phyloP scores from a whole-genome alignment of 805 yeast species.

The Kuraishia cidri region DNA sequence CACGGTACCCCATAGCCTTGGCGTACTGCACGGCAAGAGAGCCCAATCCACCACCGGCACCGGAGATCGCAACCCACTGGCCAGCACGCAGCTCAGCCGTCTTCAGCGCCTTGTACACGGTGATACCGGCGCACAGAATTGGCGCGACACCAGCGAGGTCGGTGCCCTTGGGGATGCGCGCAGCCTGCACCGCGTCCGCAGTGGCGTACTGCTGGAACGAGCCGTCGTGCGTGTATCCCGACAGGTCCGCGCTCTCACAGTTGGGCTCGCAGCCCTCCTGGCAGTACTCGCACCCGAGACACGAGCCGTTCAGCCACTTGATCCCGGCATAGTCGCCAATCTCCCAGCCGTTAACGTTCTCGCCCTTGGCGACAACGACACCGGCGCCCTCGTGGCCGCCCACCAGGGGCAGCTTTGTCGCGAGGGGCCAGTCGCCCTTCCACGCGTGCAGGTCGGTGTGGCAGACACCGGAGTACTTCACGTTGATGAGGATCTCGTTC shows the following conservation, averaged over 20 bases:
- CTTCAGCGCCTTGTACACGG: slow-evolving; percentile 45
- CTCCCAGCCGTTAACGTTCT: slow-evolving; percentile 48
- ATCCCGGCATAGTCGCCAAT: slow-evolving; percentile 62
- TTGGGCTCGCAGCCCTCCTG: slow-evolving; percentile 51
- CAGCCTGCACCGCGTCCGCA: slow-evolving; percentile 44
- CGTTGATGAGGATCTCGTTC: slow-evolving; percentile 54
- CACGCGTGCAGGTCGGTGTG: slow-evolving; percentile 72
- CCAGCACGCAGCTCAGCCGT: slow-evolving; percentile 45
- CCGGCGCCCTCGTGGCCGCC: slow-evolving; percentile 78
- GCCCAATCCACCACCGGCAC: slow-evolving; percentile 82
- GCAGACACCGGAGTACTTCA: slow-evolving; percentile 68
- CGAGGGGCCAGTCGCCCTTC: slow-evolving; percentile 67
- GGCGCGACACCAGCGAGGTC: slow-evolving; percentile 40
- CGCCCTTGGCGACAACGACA: slow-evolving; percentile 56
- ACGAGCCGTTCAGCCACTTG: slow-evolving; percentile 63
- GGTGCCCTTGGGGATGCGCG: slow-evolving; percentile 33
- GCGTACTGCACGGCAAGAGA: slow-evolving; percentile 71
- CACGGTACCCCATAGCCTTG: slow-evolving; percentile 65
- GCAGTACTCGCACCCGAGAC: slow-evolving; percentile 58
- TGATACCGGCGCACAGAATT: slow-evolving; percentile 44
- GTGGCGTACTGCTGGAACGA: slow-evolving; percentile 46
- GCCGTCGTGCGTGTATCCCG: slow-evolving; percentile 72
- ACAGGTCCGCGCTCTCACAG: slow-evolving; percentile 60
- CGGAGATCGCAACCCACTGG: slow-evolving; percentile 68
- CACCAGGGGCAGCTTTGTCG: slow-evolving; percentile 47